A percentile compares a stretch with the other conserved stretches of the same genome.
These are phyloP conservation scores for Solanum commersonii DNA, from an alignment of 257 asterid genomes.

Conservation along the genomic window DNA sequence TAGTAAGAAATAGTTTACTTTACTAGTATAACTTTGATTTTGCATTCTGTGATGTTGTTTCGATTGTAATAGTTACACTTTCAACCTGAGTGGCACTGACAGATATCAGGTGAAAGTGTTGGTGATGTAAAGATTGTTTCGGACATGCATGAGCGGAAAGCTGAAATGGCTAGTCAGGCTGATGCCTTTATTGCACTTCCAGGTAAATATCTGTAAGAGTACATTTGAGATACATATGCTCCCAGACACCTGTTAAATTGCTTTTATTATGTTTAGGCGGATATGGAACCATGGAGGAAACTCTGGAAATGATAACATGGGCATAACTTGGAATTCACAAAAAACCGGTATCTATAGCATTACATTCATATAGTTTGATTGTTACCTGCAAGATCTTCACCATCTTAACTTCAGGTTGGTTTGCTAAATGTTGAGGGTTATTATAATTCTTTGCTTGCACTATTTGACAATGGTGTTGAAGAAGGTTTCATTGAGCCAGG, in stretches of 20 bases:
- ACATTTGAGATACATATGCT: background rate
- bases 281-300: slow-evolving; percentile 97
- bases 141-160: slow-evolving; percentile 98
- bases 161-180: slow-evolving; percentile 86
- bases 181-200: slow-evolving; percentile 98
- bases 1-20: background rate
- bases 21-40: background rate
- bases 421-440: slow-evolving; percentile 96
- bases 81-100: slow-evolving; percentile 11
- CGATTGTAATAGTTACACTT: background rate
- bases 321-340: slow-evolving; percentile 94
- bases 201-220: slow-evolving; percentile 30
- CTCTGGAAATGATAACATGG: slow-evolving; percentile 97
- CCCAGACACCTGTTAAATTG: background rate
- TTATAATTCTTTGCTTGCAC: slow-evolving; percentile 62
- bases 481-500: slow-evolving; percentile 92
- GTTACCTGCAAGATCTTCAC: background rate
- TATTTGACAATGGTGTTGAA: slow-evolving; percentile 91
- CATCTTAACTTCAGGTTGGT: slow-evolving; percentile 55
- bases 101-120: slow-evolving; percentile 92
- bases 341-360: slow-evolving; percentile 47
- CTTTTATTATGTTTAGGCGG: slow-evolving; percentile 50
- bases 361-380: background rate
- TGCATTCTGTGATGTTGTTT: background rate
- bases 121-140: slow-evolving; percentile 89